A percentile compares a stretch with the other conserved stretches of the same genome.
phyloP scores from a whole-genome alignment of 176 grass and related monocot species.

The Oryza nivara region DNA sequence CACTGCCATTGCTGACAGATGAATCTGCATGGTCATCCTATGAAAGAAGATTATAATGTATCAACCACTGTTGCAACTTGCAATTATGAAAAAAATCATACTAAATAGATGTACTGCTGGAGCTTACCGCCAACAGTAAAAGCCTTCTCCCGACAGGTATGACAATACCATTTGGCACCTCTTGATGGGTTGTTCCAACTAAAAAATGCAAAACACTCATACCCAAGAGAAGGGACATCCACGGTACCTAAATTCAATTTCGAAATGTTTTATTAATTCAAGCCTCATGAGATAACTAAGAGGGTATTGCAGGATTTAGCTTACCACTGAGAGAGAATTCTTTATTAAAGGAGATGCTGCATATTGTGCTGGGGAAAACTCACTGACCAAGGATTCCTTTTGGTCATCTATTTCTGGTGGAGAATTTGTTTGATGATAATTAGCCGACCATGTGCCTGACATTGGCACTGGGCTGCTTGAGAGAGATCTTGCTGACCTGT shows the following conservation, averaged over 20 bases:
- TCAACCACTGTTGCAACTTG: constrained; percentile 17
- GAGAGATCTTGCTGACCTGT: constrained; percentile 92
- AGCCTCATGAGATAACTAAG: constrained; percentile 18
- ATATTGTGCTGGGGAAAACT: constrained; percentile 44
- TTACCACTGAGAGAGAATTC: constrained; percentile 81
- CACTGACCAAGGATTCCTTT: constrained; percentile 45
- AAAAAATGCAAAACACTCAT: constrained; percentile 58
- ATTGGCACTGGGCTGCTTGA: constrained; percentile 77
- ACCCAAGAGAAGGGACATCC: constrained; percentile 54
- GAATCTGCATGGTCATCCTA: constrained; percentile 42
- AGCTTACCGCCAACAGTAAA: constrained; percentile 65
- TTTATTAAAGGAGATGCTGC: constrained; percentile 54
- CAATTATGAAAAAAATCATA: background rate
- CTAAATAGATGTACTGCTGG: constrained; percentile 14
- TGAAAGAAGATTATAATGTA: constrained; percentile 22
- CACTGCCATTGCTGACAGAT: constrained; percentile 41
- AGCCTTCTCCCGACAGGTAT: constrained; percentile 75
- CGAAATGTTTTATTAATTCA: background rate
- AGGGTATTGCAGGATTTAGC: constrained; percentile 35
- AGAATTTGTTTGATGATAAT: constrained; percentile 40
- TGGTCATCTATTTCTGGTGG: constrained; percentile 43
- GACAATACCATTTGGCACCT: constrained; percentile 56
- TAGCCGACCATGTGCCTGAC: constrained; percentile 63
- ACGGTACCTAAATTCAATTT: constrained; percentile 68
- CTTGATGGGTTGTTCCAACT: constrained; percentile 38